Base-by-base conservation (phyloP, 78 protist species). In the Dictyostelium firmibasis region DNA sequence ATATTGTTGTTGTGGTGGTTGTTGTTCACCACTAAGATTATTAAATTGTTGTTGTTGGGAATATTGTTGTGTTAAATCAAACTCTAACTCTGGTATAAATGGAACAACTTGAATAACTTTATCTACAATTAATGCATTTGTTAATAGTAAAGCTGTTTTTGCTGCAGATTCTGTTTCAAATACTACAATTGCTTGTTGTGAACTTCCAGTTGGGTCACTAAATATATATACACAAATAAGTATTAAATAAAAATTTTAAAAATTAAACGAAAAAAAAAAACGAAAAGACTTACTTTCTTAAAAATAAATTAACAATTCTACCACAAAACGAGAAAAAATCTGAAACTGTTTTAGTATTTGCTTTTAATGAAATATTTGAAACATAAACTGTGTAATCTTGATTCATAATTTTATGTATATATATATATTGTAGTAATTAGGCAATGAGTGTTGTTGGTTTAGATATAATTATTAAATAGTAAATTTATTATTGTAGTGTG, bases 261-360 rank as follows among this genome's bases (percentile, higher is more conserved):
- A 25, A 13, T 6, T 1, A 62, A n/a, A n/a, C 4, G 25, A 57
- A 3, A 18, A 20, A 20, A 57, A 6, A 20, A 57, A 20, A 57
- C 16, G 20, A 20, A 20, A 69, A 3, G 31, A 25, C 97, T 23
- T 86, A 95, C 97, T 14, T 74, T 79, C 77, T 64, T 14, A 95
- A 57, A 47, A 20, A 35, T 35, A 95, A 83, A 16, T 95, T 83
- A 7, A 27, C 70, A 69, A 95, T 89, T 91, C 81, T 85, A 3
- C 97, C 97, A 79, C 97, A 95, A 72, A 95, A 95, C 1, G 81
- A 53, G 85, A 95, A 95, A 47, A 95, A 95, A 33, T 95, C 97
- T 9, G 83, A 53, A 38, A 95, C 86, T 43, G 95, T 78, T 60
- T 85, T 89, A 18, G 75, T 72, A 3, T 27, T 70, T 36, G 95